Percentiles rank a stretch among this genome's conserved stretches.
Conservation (phyloP, 2,329 filamentous ascomycete species). For the Ceratocystis ficicola region DNA sequence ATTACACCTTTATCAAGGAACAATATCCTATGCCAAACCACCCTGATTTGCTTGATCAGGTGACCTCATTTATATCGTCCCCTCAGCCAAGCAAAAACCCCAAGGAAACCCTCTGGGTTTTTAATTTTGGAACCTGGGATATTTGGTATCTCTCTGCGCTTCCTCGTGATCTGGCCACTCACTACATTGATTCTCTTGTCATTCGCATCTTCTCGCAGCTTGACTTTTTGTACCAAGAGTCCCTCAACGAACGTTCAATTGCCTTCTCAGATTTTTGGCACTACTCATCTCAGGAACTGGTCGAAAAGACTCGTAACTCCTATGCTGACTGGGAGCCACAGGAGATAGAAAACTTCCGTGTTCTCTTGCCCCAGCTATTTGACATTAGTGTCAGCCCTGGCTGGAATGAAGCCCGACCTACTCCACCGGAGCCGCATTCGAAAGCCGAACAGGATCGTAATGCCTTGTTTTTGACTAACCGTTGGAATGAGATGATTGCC, state of each 20-base stretch:
- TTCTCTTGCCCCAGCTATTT: slow-evolving; percentile 41
- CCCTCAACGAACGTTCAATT: slow-evolving; percentile 33
- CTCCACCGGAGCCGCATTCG: slow-evolving; percentile 36
- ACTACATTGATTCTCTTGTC: slow-evolving; percentile 31
- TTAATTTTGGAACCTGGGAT: slow-evolving; percentile 44
- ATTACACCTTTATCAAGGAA: slow-evolving; percentile 35
- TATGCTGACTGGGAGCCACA: slow-evolving; percentile 25
- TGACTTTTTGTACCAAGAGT: slow-evolving; percentile 37
- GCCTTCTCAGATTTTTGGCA: slow-evolving; percentile 37
- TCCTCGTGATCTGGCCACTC: slow-evolving; percentile 32
- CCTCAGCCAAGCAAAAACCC: slow-evolving; percentile 29
- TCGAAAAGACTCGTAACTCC: slow-evolving; percentile 26
- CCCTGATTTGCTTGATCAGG: slow-evolving; percentile 35
- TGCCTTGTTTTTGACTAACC: slow-evolving; percentile 37
- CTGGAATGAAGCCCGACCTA: slow-evolving; percentile 36
- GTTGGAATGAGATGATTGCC: slow-evolving; percentile 40
- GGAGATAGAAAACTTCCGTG: slow-evolving; percentile 35
- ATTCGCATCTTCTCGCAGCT: slow-evolving; percentile 35
- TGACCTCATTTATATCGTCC: slow-evolving; percentile 36
- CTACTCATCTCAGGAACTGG: slow-evolving; percentile 26
- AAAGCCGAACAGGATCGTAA: slow-evolving; percentile 43
- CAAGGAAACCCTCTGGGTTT: slow-evolving; percentile 41
- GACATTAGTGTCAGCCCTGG: slow-evolving; percentile 44
- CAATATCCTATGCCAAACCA: slow-evolving; percentile 34
- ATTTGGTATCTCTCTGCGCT: slow-evolving; percentile 41